Evolutionary conservation across 2,329 filamentous ascomycete genomes (phyloP), one percentile per base, ranked within the genome.

Genomic region (Trichoderma pleuroti): DNA sequence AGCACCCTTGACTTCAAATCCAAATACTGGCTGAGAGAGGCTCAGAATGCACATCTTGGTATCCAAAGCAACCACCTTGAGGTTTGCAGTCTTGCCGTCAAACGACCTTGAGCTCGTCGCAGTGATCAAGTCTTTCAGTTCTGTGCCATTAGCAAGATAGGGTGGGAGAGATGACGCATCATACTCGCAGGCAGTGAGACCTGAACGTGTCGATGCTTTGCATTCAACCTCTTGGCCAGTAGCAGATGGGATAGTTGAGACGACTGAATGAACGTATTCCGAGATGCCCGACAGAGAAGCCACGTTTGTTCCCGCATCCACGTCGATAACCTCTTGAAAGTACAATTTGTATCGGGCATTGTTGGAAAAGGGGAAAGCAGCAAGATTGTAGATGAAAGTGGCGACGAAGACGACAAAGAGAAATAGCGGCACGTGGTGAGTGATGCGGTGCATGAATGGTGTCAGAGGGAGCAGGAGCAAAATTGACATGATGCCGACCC

Each of bases 401-500:
- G 86, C 92, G 28, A 88, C 77, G 72, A 94, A 93, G 10, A 97
- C 83, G 14, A 91, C 78, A 32, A 97, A 84, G 18, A 98, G 80
- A 75, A 97, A 90, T 0, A 91, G 82, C 0, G 96, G 94, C 5
- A 98, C 80, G 72, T 97, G 93, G 77, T 92, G 92, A 1, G 91
- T 93, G 73, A 96, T 89, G 56, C 95, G 91, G 79, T 98, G 94
- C 52, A 97, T 86, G 78, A 97, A 97, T 0, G 96, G 96, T 0
- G 90, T 87, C 3, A 93, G 80, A 0, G 96, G 96, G 1, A 93
- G 83, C 21, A 98, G 81, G 0, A 97, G 78, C 1, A 97, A 78
- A 1, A 93, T 87, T 14, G 90, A 90, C 72, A 95, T 86, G 8
- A 86, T 77, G 0, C 91, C 90, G 54, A 94, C 86, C 42, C 88